Conservation (phyloP, 2,329 filamentous ascomycete species). For the Shiraia sp. region DNA sequence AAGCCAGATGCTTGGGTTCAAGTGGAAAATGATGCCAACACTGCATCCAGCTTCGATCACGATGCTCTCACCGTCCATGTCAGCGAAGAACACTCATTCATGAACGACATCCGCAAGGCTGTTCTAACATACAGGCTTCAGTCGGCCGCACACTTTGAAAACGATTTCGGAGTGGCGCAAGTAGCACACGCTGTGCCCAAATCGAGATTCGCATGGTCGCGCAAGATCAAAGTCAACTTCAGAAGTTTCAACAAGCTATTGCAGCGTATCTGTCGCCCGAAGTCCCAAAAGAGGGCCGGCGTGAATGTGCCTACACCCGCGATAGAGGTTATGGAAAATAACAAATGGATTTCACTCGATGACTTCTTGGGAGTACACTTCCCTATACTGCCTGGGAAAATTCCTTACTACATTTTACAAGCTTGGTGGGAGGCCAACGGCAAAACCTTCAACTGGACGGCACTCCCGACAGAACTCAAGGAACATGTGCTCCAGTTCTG, state of each 20-base stretch:
- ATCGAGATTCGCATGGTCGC: neutral
- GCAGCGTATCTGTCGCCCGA: neutral
- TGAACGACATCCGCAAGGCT: constrained; percentile 5
- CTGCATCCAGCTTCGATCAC: no score
- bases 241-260: neutral
- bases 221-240: constrained; percentile 2
- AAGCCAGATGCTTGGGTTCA: no score
- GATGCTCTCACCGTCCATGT: no score
- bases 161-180: constrained; percentile 7
- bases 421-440: constrained; percentile 30
- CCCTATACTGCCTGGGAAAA: neutral
- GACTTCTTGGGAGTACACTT: constrained; percentile 11
- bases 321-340: neutral
- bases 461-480: constrained; percentile 32
- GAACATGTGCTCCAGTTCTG: constrained; percentile 26
- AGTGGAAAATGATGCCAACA: no score
- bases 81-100: constrained; percentile 7
- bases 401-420: constrained; percentile 5
- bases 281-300: neutral
- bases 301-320: neutral
- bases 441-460: constrained; percentile 28
- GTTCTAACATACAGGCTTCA: constrained; percentile 10
- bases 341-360: constrained; percentile 4
- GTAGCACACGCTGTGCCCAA: neutral
- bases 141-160: constrained; percentile 8